Evolutionary conservation across 2,329 filamentous ascomycete species (phyloP), one percentile per base, ranked within the genome.

Genomic region (Pseudocercospora pini-densiflorae): DNA sequence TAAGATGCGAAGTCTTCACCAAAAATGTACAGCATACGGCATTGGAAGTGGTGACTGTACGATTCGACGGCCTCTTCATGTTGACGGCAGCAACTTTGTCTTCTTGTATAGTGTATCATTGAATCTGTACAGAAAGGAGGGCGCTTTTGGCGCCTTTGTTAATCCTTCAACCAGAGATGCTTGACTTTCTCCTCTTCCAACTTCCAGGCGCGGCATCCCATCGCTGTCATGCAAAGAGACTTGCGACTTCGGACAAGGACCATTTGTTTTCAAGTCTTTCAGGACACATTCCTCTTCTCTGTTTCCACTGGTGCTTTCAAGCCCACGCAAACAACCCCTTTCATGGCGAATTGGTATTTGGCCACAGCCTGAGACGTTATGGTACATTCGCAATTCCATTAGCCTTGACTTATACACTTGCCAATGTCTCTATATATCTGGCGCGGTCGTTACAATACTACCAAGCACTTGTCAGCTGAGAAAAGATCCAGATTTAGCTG

Each of bases 61-160:
- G 31, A 58, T 43, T 23, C 36, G 29, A 58, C 55, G 55, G 55
- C 55, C 31, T 43, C 36, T 55, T 55, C 31, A 58, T 58, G 57
- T 59, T 19, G 23, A 59, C 33, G 40, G 57, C 57, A 2, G 57
- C 27, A 55, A 31, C 12, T 16, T 59, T 59, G 12, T 59, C 9
- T n/a, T 59, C 21, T 47, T 47, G 36, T 59, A 47, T 47, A 45
- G 6, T 59, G 21, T 59, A 24, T 5, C 3, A 23, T 59, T 27
- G 21, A 45, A 57, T 36, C 27, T 51, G 47, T 51, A 51, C 47
- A 51, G 47, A 24, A 51, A 24, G 27, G 0, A 8, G 8, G n/a
- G 40, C 19, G n/a, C 40, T 19, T 43, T 16, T 6, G 7, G 40
- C 40, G 8, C 16, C 14, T 43, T 19, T n/a, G 40, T 43, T 19